Conservation (phyloP, 768 basidiomycete species). For the Lactifluus pinguis region DNA sequence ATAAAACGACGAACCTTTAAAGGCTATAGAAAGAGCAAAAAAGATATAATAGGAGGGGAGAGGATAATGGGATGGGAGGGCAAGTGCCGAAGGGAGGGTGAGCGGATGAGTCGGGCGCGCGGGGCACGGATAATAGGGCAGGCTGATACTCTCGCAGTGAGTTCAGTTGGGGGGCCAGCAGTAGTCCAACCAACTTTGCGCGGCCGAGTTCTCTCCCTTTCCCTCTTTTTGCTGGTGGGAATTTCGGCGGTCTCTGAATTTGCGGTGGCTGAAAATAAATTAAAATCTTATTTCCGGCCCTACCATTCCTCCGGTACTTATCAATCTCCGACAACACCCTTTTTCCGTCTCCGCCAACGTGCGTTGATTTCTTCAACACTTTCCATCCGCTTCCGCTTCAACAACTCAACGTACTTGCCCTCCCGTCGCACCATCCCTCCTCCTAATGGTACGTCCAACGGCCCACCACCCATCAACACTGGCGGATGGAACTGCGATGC, state of each 20-base stretch:
- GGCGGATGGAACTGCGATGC: slow-evolving; percentile 42
- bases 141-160: slow-evolving; percentile 2
- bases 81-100: slow-evolving; percentile 1
- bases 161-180: slow-evolving; percentile 13
- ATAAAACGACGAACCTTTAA: slow-evolving; percentile 8
- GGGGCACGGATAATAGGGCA: slow-evolving; percentile 12
- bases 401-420: slow-evolving; percentile 56
- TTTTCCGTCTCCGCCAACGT: slow-evolving; percentile 47
- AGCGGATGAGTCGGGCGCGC: slow-evolving; percentile 14
- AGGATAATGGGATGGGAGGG: slow-evolving; percentile 1
- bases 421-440: slow-evolving; percentile 57
- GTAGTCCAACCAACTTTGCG: slow-evolving; percentile 12
- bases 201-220: not conserved
- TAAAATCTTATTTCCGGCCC: too few species aligned
- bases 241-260: slow-evolving; percentile 1
- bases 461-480: slow-evolving; percentile 10
- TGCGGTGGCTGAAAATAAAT: not conserved
- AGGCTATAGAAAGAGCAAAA: not conserved
- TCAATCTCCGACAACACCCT: too few species aligned
- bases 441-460: slow-evolving; percentile 55
- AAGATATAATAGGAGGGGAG: not conserved
- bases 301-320: too few species aligned
- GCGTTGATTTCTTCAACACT: slow-evolving; percentile 67
- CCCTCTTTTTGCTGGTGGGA: slow-evolving; percentile 2
- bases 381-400: slow-evolving; percentile 60